A percentile compares a stretch with the other conserved stretches of the same genome.
Evolutionary conservation across 1,284 basidiomycete species (phyloP).

Genomic region (Papiliotrema fonsecae): DNA sequence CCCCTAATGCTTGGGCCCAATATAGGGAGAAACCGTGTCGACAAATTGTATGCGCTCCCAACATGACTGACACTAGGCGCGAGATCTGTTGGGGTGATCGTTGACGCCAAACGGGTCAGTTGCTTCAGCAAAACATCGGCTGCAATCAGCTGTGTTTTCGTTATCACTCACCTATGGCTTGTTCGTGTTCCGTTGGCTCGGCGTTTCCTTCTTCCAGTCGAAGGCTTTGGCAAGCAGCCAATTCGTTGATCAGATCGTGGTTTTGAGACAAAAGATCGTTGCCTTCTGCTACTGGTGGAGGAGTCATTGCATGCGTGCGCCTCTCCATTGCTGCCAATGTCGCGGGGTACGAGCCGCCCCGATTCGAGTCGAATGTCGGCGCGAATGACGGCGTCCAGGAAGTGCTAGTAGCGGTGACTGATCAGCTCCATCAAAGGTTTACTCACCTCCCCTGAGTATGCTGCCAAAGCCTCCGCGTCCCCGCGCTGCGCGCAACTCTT

Average conservation of each 20-base stretch:
- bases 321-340: conserved; percentile 36
- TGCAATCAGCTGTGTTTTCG: conserved; percentile 3
- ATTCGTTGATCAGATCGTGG: conserved; percentile 28
- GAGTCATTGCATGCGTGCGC: too few relatives aligned
- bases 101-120: conserved; percentile 20
- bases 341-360: conserved; percentile 30
- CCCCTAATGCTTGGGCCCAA: conserved; percentile 31
- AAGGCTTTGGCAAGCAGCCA: conserved; percentile 43
- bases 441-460: conserved; percentile 22
- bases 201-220: conserved; percentile 7
- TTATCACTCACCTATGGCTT: conserved; percentile 27
- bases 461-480: conserved; percentile 27
- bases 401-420: conserved; percentile 12
- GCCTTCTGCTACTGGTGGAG: too few relatives aligned
- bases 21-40: conserved; percentile 21
- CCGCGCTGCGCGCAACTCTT: conserved; percentile 17
- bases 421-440: background rate
- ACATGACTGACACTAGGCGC: conserved; percentile 3
- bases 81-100: conserved; percentile 15
- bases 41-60: conserved; percentile 33
- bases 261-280: conserved; percentile 31
- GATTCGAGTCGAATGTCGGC: conserved; percentile 35
- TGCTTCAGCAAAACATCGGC: conserved; percentile 34
- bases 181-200: conserved; percentile 26
- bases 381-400: conserved; percentile 35